Conservation (phyloP, 129 eudicot genomes). For the Pittosporum tobira region DNA sequence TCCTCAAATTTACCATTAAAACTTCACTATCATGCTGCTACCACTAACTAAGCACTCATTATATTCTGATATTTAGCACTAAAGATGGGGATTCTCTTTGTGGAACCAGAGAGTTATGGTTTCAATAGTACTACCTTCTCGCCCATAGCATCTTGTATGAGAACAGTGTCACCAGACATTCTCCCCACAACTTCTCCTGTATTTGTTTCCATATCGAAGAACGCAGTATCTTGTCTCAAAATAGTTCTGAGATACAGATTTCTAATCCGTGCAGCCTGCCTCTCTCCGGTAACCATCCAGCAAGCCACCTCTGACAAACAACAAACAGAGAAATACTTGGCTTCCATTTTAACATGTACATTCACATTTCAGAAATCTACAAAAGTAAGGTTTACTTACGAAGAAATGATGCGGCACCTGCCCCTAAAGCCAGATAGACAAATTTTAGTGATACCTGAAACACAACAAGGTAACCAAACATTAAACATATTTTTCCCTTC, state of each 20-base stretch:
- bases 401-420: slow-evolving; percentile 61
- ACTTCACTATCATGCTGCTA: no score
- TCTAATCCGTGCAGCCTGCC: slow-evolving; percentile 82
- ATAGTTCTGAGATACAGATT: slow-evolving; percentile 68
- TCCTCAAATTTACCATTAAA: no score
- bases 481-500: not conserved
- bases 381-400: slow-evolving; percentile 41
- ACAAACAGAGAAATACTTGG: not conserved
- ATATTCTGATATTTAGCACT: no score
- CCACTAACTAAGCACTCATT: no score
- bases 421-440: slow-evolving; percentile 71
- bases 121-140: slow-evolving; percentile 50
- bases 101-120: not conserved
- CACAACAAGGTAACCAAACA: not conserved
- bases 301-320: slow-evolving; percentile 66
- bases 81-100: no score
- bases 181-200: slow-evolving; percentile 94
- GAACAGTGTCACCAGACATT: slow-evolving; percentile 96
- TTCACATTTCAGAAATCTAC: not conserved
- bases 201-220: slow-evolving; percentile 82
- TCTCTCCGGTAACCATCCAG: slow-evolving; percentile 95
- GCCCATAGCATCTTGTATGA: slow-evolving; percentile 96
- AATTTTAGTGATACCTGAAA: slow-evolving; percentile 55
- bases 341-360: not conserved
- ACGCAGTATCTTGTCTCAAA: slow-evolving; percentile 76